Percentiles rank a stretch among this genome's conserved stretches.
Conservation (phyloP, 495 filamentous ascomycete species). For the Penicillium atrosanguineum region DNA sequence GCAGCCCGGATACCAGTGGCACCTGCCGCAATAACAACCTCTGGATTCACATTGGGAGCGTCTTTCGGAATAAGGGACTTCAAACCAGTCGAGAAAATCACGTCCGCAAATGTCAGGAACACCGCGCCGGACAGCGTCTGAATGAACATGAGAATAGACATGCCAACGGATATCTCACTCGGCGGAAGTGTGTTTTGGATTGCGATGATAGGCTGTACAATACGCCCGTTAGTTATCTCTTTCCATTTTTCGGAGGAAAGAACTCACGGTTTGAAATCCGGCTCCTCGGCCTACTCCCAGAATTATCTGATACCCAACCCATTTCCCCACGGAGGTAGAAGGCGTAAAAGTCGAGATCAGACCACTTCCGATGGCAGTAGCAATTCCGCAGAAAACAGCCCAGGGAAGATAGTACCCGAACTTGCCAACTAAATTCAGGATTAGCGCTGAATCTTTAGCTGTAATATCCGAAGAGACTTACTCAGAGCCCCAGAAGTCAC, state of each 20-base stretch:
- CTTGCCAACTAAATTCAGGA: slow-evolving; percentile 24
- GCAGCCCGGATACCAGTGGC: slow-evolving; percentile 38
- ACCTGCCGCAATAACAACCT: slow-evolving; percentile 37
- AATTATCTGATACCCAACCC: slow-evolving; percentile 58
- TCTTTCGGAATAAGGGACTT: slow-evolving; percentile 26
- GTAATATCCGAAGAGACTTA: slow-evolving; percentile 13
- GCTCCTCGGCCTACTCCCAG: slow-evolving; percentile 50
- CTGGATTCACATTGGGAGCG: slow-evolving; percentile 37
- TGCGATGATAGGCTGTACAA: slow-evolving; percentile 44
- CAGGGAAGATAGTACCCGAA: slow-evolving; percentile 53
- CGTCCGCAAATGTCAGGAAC: slow-evolving; percentile 43
- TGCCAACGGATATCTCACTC: slow-evolving; percentile 46
- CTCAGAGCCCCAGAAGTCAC: slow-evolving; percentile 43
- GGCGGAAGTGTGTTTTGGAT: slow-evolving; percentile 49
- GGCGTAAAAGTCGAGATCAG: slow-evolving; percentile 49
- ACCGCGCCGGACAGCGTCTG: slow-evolving; percentile 51
- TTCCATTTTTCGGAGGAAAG: background rate
- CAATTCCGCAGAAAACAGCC: slow-evolving; percentile 25
- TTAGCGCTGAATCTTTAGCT: slow-evolving; percentile 1
- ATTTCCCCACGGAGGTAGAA: slow-evolving; percentile 39
- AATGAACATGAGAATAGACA: slow-evolving; percentile 49
- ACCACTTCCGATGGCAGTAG: slow-evolving; percentile 43
- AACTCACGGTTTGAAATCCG: slow-evolving; percentile 42
- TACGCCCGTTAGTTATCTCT: slow-evolving; percentile 1
- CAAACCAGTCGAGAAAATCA: slow-evolving; percentile 49